Conservation (phyloP, 2,329 filamentous ascomycete genomes). For the Conoideocrella luteorostrata region DNA sequence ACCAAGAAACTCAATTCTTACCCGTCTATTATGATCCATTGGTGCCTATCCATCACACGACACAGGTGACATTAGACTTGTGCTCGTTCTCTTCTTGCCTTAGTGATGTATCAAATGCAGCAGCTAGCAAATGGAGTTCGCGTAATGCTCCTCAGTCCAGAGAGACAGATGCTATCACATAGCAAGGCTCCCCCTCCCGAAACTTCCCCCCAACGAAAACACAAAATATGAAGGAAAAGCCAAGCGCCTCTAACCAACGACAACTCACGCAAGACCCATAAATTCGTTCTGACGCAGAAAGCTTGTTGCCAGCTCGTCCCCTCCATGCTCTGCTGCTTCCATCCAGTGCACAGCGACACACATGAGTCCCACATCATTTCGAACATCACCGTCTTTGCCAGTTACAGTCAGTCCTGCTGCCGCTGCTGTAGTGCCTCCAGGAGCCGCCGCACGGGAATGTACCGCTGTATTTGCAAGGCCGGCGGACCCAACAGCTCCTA, state of each 20-base stretch:
- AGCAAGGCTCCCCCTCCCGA: no score
- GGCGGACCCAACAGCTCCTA: slow-evolving; percentile 16
- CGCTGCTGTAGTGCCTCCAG: slow-evolving; percentile 11
- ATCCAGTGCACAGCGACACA: slow-evolving; percentile 97
- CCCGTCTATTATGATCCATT: no score
- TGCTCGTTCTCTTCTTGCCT: no score
- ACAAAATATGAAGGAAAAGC: neutral
- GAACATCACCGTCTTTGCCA: slow-evolving; percentile 40
- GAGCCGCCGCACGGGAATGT: slow-evolving; percentile 16
- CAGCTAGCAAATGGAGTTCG: no score
- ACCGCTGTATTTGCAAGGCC: slow-evolving; percentile 19
- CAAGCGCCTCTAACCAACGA: neutral
- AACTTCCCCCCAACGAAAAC: no score
- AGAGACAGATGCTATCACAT: no score
- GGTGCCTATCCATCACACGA: no score
- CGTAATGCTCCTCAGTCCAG: no score
- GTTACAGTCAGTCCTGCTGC: slow-evolving; percentile 17
- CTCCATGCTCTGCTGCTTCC: slow-evolving; percentile 80
- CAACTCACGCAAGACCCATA: slow-evolving; percentile 23
- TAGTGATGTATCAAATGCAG: no score
- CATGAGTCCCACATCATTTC: slow-evolving; percentile 82
- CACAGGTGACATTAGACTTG: no score
- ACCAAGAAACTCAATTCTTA: no score
- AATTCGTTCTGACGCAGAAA: slow-evolving; percentile 65
- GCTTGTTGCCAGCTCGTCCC: slow-evolving; percentile 75